Evolutionary conservation across 225 moss, liverwort and hornwort genomes (phyloP).

Genomic region (Bryum argenteum): DNA sequence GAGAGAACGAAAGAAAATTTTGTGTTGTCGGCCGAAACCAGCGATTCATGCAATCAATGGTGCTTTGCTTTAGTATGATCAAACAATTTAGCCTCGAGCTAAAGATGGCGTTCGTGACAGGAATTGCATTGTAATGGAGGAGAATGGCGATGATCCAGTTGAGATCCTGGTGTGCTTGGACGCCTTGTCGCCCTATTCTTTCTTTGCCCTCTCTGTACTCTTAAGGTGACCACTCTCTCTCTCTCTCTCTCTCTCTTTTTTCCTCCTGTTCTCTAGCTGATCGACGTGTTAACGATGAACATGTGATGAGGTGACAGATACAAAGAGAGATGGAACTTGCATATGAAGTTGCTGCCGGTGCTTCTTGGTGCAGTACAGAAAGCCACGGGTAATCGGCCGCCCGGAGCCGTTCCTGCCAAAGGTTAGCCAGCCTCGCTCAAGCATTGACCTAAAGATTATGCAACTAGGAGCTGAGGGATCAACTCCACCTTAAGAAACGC

Average conservation of each 20-base stretch:
- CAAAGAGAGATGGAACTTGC: conserved; percentile 68
- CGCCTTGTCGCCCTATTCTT: conserved; percentile 64
- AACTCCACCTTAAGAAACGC: too few species aligned
- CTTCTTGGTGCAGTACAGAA: conserved; percentile 65
- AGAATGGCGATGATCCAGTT: conserved; percentile 7
- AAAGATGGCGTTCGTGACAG: neutral
- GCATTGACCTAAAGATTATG: too few species aligned
- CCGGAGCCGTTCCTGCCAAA: conserved; percentile 50
- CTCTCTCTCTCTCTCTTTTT: neutral
- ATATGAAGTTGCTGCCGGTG: conserved; percentile 59
- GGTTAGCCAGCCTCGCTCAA: too few species aligned
- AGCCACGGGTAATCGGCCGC: conserved; percentile 61
- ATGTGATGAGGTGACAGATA: conserved; percentile 39
- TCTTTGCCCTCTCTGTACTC: conserved; percentile 53
- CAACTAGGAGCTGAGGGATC: too few species aligned
- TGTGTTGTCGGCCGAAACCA: neutral
- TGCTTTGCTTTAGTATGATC: too few species aligned
- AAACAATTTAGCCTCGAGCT: too few species aligned
- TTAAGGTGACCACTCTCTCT: conserved; percentile 48
- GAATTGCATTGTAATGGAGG: conserved; percentile 28
- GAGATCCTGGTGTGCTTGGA: conserved; percentile 59
- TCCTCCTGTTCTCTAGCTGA: neutral
- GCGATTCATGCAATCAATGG: too few species aligned
- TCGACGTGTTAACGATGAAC: neutral
- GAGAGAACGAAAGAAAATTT: neutral